Base-by-base conservation (phyloP, 495 filamentous ascomycete genomes). In the Daldinia vernicosa region DNA sequence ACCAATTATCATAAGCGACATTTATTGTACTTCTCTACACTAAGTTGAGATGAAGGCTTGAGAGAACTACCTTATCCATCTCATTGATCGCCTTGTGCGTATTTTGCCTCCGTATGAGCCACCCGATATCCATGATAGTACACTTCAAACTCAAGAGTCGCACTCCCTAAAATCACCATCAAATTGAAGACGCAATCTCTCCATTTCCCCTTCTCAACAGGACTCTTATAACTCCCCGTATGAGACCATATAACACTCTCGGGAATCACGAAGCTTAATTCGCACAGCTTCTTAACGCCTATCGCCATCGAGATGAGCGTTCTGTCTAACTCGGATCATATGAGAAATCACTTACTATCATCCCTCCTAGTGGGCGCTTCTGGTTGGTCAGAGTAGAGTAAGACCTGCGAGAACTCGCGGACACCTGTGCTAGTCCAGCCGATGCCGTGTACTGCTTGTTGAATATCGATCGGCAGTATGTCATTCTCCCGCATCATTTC, bases 401-500 rank as follows among this genome's bases (percentile, higher is more conserved):
- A 53, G 12, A 53, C 50, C 26, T 53, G 50, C 15, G 26, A 53
- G 50, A 53, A 53, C 15, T 53, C 50, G 50, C 50, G 50, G 24
- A 14, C 27, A 7, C 50, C 50, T 3, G 24, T 27, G 17, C 50
- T 53, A 9, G 50, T 27, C 50, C 50, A 53, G 11, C 27, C 27
- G 15, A 53, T 53, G n/a, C 50, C 50, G 14, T 53, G 50, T 9
- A 53, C 50, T n/a, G 50, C 26, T 30, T 53, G 50, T 53, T 30
- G 26, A 26, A 53, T 27, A 24, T 53, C 50, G 27, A 53, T 53
- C 11, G 26, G 26, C 19, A 53, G 26, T 53, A 53, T 53, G 14
- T 30, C 50, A 30, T 30, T 53, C 50, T 53, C 50, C 14, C 50
- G 50, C 24, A 53, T 53, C 50, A 53, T 53, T 7, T 53, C 50